Conservation (phyloP, 257 asterid genomes). For the Coffea eugenioides region DNA sequence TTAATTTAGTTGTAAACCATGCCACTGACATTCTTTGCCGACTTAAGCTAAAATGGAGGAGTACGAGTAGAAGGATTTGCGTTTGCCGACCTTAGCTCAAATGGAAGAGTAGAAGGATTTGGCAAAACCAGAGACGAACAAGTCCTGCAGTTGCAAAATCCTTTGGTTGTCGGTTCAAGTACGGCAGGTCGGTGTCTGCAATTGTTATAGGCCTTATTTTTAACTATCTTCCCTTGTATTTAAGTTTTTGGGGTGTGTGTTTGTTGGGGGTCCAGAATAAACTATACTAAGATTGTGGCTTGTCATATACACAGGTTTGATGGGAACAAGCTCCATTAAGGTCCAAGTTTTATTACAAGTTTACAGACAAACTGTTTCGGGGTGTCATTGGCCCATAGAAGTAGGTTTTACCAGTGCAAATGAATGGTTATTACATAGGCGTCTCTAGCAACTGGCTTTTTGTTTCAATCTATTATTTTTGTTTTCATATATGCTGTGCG, state of each 20-base stretch:
- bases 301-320: neutral
- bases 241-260: neutral
- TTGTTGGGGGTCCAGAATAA: neutral
- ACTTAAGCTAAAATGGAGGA: too few relatives aligned
- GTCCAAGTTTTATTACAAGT: too few relatives aligned
- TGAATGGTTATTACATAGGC: too few relatives aligned
- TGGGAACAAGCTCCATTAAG: neutral
- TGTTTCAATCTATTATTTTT: too few relatives aligned
- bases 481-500: too few relatives aligned
- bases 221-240: too few relatives aligned
- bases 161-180: conserved; percentile 51
- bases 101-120: conserved; percentile 39
- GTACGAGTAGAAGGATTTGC: neutral
- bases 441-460: too few relatives aligned
- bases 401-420: too few relatives aligned
- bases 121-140: conserved; percentile 17
- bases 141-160: conserved; percentile 22
- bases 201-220: too few relatives aligned
- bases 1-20: neutral
- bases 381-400: too few relatives aligned
- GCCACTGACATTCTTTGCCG: too few relatives aligned
- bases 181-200: conserved; percentile 44
- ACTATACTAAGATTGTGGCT: neutral
- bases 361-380: too few relatives aligned
- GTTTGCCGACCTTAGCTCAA: conserved; percentile 49